Percentiles rank a stretch among this genome's conserved stretches.
Evolutionary conservation across 139 green algal species (phyloP).

Genomic region (Tetraselmis chui): DNA sequence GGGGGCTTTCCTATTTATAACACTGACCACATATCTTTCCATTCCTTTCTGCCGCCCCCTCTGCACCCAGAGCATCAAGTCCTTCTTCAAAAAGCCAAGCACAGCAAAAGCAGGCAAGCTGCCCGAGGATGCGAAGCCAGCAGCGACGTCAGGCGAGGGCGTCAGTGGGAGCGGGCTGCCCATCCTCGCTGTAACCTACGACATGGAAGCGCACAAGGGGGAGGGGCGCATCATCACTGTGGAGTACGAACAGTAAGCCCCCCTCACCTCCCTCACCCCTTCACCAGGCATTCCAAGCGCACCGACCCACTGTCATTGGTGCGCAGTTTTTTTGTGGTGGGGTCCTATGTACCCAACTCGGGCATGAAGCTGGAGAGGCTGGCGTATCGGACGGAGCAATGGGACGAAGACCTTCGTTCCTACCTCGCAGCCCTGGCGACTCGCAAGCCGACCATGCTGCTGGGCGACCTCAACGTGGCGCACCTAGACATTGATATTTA

Average conservation of each 20-base stretch:
- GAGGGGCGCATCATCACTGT: conserved; percentile 26
- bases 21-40: too few species aligned
- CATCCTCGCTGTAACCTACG: not conserved
- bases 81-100: not conserved
- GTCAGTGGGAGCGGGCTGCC: not conserved
- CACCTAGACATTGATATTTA: conserved; percentile 31
- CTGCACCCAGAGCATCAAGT: not conserved
- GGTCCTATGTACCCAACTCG: conserved; percentile 24
- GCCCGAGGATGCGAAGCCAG: too few species aligned
- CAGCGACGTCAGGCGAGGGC: too few species aligned
- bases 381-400: conserved; percentile 19
- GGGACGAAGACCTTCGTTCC: conserved; percentile 15
- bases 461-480: conserved; percentile 30
- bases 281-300: not conserved
- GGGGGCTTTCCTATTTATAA: too few species aligned
- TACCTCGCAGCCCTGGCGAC: conserved; percentile 17
- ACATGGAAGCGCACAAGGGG: not conserved
- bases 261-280: not conserved
- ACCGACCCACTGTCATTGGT: too few species aligned
- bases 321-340: conserved; percentile 8
- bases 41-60: not conserved
- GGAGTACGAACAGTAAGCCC: conserved; percentile 7
- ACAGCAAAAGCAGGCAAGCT: not conserved
- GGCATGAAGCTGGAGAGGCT: conserved; percentile 19
- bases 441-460: conserved; percentile 18